Conservation (phyloP, 768 basidiomycete genomes). For the Paxillus involutus region DNA sequence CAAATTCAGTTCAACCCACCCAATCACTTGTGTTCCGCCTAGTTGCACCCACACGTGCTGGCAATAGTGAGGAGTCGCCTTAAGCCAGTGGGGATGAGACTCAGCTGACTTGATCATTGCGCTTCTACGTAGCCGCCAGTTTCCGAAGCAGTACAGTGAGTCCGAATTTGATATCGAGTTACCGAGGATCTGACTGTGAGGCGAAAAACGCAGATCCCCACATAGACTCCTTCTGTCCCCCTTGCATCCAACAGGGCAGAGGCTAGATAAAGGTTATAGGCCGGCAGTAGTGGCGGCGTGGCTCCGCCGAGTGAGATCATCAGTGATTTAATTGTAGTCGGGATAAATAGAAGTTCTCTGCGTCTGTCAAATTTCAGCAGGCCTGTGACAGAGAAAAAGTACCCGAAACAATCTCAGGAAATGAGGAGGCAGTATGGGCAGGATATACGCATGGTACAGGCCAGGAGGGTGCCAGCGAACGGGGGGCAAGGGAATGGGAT, state of each 20-base stretch:
- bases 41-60: slow-evolving; percentile 64
- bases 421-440: not conserved
- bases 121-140: slow-evolving; percentile 52
- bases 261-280: slow-evolving; percentile 1
- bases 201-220: slow-evolving; percentile 30
- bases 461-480: not conserved
- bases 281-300: slow-evolving; percentile 4
- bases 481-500: slow-evolving; percentile 1
- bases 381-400: not conserved
- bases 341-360: slow-evolving; percentile 12
- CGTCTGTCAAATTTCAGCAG: not conserved
- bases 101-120: slow-evolving; percentile 21
- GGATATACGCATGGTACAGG: not conserved
- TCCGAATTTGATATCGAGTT: slow-evolving; percentile 13
- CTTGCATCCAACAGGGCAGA: slow-evolving; percentile 19
- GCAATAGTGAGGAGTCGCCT: slow-evolving; percentile 62
- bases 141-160: slow-evolving; percentile 70
- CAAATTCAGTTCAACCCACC: slow-evolving; percentile 71
- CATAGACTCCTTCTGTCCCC: slow-evolving; percentile 36
- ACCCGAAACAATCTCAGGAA: not conserved
- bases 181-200: slow-evolving; percentile 12
- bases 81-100: slow-evolving; percentile 4
- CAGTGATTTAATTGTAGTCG: slow-evolving; percentile 10
- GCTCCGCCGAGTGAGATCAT: slow-evolving; percentile 24
- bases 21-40: slow-evolving; percentile 53